Evolutionary conservation across 2,329 filamentous ascomycete species (phyloP).

Genomic region (Cryphonectria nitschkei): DNA sequence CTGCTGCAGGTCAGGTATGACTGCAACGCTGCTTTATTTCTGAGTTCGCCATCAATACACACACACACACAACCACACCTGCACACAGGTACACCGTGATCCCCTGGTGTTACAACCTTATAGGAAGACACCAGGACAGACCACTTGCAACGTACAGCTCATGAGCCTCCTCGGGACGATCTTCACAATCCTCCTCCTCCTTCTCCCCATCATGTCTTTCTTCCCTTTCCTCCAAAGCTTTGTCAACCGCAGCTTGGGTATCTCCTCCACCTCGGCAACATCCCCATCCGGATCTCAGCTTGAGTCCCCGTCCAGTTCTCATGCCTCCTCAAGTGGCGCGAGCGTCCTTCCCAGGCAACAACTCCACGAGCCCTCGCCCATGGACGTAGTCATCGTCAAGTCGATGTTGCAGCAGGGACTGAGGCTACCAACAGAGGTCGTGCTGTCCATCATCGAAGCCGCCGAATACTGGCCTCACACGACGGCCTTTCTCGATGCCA

Average conservation of each 20-base stretch:
- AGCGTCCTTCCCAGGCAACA: background rate
- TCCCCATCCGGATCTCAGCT: background rate
- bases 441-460: slow-evolving; percentile 59
- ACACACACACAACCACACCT: background rate
- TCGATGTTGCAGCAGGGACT: slow-evolving; percentile 49
- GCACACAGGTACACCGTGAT: background rate
- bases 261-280: background rate
- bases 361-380: slow-evolving; percentile 42
- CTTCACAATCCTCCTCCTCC: slow-evolving; percentile 11
- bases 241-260: slow-evolving; percentile 3
- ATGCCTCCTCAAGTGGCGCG: background rate
- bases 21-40: too few relatives aligned
- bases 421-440: slow-evolving; percentile 56
- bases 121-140: background rate
- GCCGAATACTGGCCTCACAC: slow-evolving; percentile 67
- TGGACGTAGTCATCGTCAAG: slow-evolving; percentile 56
- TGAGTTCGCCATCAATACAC: too few relatives aligned
- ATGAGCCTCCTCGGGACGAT: slow-evolving; percentile 10
- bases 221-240: slow-evolving; percentile 10
- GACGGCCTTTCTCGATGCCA: slow-evolving; percentile 36
- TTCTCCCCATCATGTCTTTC: slow-evolving; percentile 23
- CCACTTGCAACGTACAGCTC: background rate
- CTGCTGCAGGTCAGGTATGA: too few relatives aligned
- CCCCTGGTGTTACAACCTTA: background rate
- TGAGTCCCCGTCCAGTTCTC: background rate